phyloP scores from a whole-genome alignment of 305 asterid genomes.

The Fraxinus xanthoxyloides region DNA sequence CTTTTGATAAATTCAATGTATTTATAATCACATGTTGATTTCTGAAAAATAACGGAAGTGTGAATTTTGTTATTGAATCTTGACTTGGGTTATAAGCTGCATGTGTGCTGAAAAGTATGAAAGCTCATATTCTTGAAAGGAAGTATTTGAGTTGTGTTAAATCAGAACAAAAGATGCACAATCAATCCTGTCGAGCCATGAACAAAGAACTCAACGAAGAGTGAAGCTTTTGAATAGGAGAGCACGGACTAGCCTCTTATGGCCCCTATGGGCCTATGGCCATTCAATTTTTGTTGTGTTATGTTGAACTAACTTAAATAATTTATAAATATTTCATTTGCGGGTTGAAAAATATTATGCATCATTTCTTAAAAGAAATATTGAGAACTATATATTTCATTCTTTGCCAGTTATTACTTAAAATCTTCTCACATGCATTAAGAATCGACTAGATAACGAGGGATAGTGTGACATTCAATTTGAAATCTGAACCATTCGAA shows the following conservation, averaged over 20 bases:
- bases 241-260: not conserved
- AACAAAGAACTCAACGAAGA: not conserved
- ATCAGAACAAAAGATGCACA: not conserved
- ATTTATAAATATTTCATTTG: not conserved
- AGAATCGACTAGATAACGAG: not conserved
- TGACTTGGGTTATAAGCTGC: not conserved
- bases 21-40: not conserved
- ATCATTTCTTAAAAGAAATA: not conserved
- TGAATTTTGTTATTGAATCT: not conserved
- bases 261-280: not conserved
- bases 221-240: not conserved
- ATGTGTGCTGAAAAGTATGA: not conserved
- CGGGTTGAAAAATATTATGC: not conserved
- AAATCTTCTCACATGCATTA: not conserved
- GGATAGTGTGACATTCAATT: not conserved
- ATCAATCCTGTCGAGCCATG: not conserved
- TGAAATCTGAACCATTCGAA: not conserved
- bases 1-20: slow-evolving; percentile 5
- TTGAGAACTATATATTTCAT: not conserved
- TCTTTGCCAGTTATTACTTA: not conserved
- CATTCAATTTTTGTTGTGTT: not conserved
- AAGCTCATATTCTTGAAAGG: not conserved
- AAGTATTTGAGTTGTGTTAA: not conserved
- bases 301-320: not conserved
- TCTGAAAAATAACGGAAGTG: not conserved